These are phyloP conservation scores for Talaromyces ruber DNA, from an alignment of 495 filamentous ascomycete species.

Conservation along the genomic window DNA sequence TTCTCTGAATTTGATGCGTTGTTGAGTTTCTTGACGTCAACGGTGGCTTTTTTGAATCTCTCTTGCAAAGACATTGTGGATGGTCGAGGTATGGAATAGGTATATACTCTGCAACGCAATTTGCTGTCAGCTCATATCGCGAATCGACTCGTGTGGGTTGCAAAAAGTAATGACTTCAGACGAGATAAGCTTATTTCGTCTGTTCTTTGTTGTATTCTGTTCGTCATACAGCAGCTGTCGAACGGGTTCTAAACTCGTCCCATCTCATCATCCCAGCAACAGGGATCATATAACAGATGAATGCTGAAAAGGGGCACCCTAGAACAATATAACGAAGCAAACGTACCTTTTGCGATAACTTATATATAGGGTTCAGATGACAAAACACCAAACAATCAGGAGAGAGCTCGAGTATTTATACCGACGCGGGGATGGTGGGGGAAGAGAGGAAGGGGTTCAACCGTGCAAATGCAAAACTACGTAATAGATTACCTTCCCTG, in stretches of 20 bases:
- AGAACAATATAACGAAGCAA: background rate
- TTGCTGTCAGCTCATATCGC: background rate
- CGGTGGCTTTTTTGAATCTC: conserved; percentile 30
- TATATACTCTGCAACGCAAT: background rate
- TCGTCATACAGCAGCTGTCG: too few species aligned
- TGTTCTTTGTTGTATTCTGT: background rate
- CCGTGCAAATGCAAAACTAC: background rate
- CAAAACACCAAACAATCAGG: background rate
- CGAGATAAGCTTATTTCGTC: background rate
- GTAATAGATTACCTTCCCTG: background rate
- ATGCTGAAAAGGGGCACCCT: background rate
- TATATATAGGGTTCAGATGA: background rate
- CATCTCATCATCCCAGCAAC: background rate
- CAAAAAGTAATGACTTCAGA: background rate
- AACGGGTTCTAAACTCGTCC: background rate
- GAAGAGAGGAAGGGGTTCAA: background rate
- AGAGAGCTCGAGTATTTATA: background rate
- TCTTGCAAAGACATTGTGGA: background rate
- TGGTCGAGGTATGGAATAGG: background rate
- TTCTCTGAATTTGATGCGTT: conserved; percentile 24
- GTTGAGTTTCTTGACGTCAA: conserved; percentile 53
- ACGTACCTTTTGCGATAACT: background rate
- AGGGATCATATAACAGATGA: background rate
- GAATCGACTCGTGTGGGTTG: background rate
- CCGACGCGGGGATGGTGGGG: background rate